Percentiles rank a stretch among this genome's conserved stretches.
These are phyloP conservation scores for Corchorus capsularis DNA, from an alignment of 345 rosid genomes.

Conservation along the genomic window DNA sequence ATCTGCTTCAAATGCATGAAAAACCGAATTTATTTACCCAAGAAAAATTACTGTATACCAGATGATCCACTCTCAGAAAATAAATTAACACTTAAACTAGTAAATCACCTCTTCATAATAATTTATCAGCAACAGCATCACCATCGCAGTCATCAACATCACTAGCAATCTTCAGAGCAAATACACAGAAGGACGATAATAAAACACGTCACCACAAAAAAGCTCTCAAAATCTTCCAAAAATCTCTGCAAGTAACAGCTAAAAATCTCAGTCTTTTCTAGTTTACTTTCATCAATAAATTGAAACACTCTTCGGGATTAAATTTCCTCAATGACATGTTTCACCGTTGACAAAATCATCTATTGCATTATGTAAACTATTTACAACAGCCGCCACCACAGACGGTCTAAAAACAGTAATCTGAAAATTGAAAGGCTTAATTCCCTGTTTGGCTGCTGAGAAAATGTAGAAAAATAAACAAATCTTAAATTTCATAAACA, in stretches of 20 bases:
- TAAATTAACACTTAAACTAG: slow-evolving; percentile 31
- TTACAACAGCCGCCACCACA: not conserved
- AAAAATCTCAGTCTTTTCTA: slow-evolving; percentile 20
- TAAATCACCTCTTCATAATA: slow-evolving; percentile 22
- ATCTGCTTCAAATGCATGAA: slow-evolving; percentile 41
- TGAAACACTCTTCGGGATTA: not conserved
- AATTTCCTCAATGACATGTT: slow-evolving; percentile 10
- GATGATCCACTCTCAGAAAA: slow-evolving; percentile 28
- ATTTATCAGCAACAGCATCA: slow-evolving; percentile 21
- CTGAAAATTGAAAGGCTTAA: not conserved
- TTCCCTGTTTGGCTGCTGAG: slow-evolving; percentile 21
- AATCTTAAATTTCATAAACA: slow-evolving; percentile 24
- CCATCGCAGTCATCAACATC: slow-evolving; percentile 31
- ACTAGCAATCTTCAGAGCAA: slow-evolving; percentile 28
- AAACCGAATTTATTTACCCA: slow-evolving; percentile 41
- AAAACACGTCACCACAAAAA: slow-evolving; percentile 6
- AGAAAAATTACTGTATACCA: slow-evolving; percentile 28
- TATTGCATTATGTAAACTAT: not conserved
- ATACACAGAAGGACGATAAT: slow-evolving; percentile 12
- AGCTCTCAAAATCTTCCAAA: slow-evolving; percentile 25
- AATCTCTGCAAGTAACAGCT: slow-evolving; percentile 31
- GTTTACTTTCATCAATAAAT: slow-evolving; percentile 13
- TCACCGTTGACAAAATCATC: not conserved
- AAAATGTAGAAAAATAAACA: slow-evolving; percentile 15
- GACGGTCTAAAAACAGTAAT: not conserved